Conservation (phyloP, 768 basidiomycete species). For the Stropharia rugosoannulata region DNA sequence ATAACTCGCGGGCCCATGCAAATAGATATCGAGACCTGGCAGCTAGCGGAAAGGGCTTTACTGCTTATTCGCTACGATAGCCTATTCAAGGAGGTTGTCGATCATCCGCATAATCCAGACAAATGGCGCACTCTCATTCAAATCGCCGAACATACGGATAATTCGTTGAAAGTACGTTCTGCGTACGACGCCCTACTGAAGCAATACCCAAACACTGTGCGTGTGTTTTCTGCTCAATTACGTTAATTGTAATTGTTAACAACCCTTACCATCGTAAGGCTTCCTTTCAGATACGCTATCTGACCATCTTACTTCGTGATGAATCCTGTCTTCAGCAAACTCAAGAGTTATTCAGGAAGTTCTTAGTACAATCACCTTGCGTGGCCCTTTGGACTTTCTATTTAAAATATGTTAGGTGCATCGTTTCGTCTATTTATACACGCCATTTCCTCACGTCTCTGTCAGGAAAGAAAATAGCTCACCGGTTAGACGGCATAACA, state of each 20-base stretch:
- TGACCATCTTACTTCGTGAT: constrained; percentile 68
- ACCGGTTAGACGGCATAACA: too few species aligned
- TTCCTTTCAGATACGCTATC: too few species aligned
- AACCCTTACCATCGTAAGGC: too few species aligned
- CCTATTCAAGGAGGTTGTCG: too few species aligned
- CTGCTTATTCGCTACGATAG: too few species aligned
- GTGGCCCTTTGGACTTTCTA: constrained; percentile 95
- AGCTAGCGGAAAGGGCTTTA: too few species aligned
- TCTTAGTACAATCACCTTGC: constrained; percentile 79
- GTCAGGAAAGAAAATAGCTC: constrained; percentile 63
- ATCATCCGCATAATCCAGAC: constrained; percentile 74
- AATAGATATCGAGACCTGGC: too few species aligned
- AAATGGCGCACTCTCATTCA: constrained; percentile 77
- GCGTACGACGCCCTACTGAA: constrained; percentile 82
- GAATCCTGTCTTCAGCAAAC: constrained; percentile 71
- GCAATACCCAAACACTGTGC: constrained; percentile 91
- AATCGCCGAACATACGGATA: constrained; percentile 71
- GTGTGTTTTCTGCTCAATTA: too few species aligned
- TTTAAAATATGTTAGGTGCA: constrained; percentile 87
- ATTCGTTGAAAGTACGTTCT: constrained; percentile 78
- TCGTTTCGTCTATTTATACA: constrained; percentile 19
- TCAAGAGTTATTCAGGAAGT: constrained; percentile 87
- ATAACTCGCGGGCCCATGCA: too few species aligned
- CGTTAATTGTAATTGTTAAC: too few species aligned
- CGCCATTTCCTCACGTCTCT: constrained; percentile 10